phyloP scores from a whole-genome alignment of 2,329 filamentous ascomycete genomes.

The Calonectria montana region DNA sequence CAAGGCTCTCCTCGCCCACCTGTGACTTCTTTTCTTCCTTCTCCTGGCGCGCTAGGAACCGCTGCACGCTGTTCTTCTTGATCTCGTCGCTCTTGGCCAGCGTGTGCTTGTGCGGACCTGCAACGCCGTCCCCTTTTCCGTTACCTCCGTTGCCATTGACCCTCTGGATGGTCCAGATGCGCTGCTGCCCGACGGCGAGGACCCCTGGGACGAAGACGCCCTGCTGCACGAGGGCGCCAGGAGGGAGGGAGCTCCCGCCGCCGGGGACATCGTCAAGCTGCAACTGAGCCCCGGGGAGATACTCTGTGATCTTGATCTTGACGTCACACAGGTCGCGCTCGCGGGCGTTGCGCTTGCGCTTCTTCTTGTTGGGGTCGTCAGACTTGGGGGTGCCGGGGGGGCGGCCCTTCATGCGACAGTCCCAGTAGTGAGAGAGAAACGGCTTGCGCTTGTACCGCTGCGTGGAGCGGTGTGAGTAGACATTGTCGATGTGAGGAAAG shows the following conservation, averaged over 20 bases:
- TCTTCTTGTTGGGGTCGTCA: conserved; percentile 84
- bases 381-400: conserved; percentile 84
- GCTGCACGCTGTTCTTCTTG: conserved; percentile 82
- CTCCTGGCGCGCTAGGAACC: conserved; percentile 72
- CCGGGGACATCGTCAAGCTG: conserved; percentile 36
- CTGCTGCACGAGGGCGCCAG: neutral
- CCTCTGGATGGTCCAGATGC: conserved; percentile 80
- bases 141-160: conserved; percentile 83
- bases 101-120: conserved; percentile 79
- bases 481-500: conserved; percentile 85
- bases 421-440: conserved; percentile 88
- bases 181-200: conserved; percentile 59
- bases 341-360: conserved; percentile 79
- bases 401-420: conserved; percentile 83
- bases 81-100: conserved; percentile 81
- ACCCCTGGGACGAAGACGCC: conserved; percentile 22
- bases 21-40: conserved; percentile 71
- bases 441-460: conserved; percentile 84
- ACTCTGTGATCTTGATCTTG: conserved; percentile 88
- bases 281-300: conserved; percentile 68
- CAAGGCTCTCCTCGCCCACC: neutral
- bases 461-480: conserved; percentile 86
- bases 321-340: conserved; percentile 86
- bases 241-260: neutral
- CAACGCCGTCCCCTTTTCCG: conserved; percentile 75